phyloP scores from a whole-genome alignment of 208 protist species.

The Crithidia sp. region DNA sequence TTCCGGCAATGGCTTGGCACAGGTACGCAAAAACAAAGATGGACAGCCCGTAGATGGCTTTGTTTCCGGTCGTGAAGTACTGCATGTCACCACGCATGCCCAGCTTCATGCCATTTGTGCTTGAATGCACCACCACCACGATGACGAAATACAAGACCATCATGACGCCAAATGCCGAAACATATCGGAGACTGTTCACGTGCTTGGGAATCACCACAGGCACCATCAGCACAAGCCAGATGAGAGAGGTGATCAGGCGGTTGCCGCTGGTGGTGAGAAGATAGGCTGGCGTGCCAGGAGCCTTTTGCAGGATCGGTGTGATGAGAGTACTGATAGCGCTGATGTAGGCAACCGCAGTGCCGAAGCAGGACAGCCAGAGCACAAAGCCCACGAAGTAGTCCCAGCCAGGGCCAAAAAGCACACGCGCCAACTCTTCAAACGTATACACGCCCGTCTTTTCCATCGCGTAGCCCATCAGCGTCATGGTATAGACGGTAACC shows the following conservation, averaged over 20 bases:
- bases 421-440: conserved; percentile 56
- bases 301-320: conserved; percentile 30
- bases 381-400: conserved; percentile 58
- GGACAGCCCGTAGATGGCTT: conserved; percentile 37
- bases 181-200: conserved; percentile 66
- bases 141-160: conserved; percentile 66
- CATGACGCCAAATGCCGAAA: conserved; percentile 46
- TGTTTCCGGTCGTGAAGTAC: conserved; percentile 46
- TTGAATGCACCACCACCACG: conserved; percentile 54
- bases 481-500: conserved; percentile 61
- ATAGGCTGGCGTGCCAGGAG: conserved; percentile 25
- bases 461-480: conserved; percentile 35
- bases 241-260: conserved; percentile 40
- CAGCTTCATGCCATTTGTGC: conserved; percentile 42
- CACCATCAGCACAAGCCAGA: conserved; percentile 63
- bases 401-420: conserved; percentile 43
- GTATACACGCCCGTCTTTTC: conserved; percentile 46
- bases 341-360: conserved; percentile 56
- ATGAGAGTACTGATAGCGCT: conserved; percentile 57
- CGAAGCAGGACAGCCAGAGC: conserved; percentile 62
- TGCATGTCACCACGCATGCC: conserved; percentile 28
- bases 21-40: conserved; percentile 74
- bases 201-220: conserved; percentile 57
- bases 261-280: conserved; percentile 30
- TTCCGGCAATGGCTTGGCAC: conserved; percentile 37